Conservation (phyloP, 2,329 filamentous ascomycete genomes). For the Paradendryphiella salina region DNA sequence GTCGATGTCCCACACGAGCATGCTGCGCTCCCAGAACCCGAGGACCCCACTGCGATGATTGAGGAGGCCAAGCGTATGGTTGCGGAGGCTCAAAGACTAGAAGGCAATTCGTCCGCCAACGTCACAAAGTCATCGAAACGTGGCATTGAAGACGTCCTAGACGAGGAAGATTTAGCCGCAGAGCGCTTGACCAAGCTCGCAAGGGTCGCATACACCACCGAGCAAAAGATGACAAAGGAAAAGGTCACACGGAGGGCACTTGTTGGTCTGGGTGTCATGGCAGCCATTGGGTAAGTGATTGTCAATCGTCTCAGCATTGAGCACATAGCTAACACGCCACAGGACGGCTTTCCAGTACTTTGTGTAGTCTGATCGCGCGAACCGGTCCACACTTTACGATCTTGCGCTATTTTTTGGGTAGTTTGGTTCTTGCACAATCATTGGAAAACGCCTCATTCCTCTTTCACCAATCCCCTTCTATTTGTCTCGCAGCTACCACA, state of each 20-base stretch:
- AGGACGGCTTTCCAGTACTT: constrained; percentile 41
- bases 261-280: constrained; percentile 80
- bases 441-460: not conserved
- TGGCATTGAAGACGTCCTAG: constrained; percentile 62
- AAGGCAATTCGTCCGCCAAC: constrained; percentile 35
- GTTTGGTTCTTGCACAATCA: not conserved
- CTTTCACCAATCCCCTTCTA: constrained; percentile 5
- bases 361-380: constrained; percentile 9
- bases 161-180: constrained; percentile 52
- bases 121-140: constrained; percentile 39
- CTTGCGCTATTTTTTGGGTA: constrained; percentile 15
- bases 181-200: constrained; percentile 70
- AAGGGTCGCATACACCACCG: constrained; percentile 60
- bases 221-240: constrained; percentile 80
- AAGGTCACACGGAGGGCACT: constrained; percentile 83
- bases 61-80: constrained; percentile 88
- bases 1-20: constrained; percentile 72
- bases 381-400: not conserved
- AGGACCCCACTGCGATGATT: constrained; percentile 82
- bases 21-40: constrained; percentile 70
- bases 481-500: constrained; percentile 23
- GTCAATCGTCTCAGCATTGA: not conserved
- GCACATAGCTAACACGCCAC: constrained; percentile 19
- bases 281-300: constrained; percentile 82
- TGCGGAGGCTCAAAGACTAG: constrained; percentile 64